Base-by-base conservation (phyloP, 31 red algal species). In the Asparagopsis taxiformis region DNA sequence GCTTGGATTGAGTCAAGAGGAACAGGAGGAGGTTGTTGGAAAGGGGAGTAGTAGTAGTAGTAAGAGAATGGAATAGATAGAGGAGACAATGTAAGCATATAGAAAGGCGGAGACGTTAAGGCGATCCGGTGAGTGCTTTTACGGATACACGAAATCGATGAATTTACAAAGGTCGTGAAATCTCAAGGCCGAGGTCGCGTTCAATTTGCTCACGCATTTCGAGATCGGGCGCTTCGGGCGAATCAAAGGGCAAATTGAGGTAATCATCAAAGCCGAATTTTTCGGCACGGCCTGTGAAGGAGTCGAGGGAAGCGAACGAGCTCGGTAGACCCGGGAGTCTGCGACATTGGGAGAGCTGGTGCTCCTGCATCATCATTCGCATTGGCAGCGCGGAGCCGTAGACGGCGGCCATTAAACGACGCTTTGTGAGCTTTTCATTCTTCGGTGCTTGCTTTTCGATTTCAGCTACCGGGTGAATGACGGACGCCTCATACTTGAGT, bases 1-100 rank as follows among this genome's bases (percentile, higher is more conserved):
- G n/a, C 64, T 98, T 22, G 94, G 94, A 8, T 70, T 91, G 41
- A 68, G 79, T 19, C 88, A 98, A 64, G 60, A 56, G n/a, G 90
- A 98, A 26, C 92, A 96, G 58, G 49, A 62, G 25, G 72, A 84
- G 39, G 38, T 78, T 6, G 52, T 59, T 30, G 77, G 77, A 8
- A 19, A 81, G 11, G 54, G 65, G 11, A 31, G 65, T 4, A 31
- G 59, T 31, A 63, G 23, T 23, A 31, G 8, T 31, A 31, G 32
- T 6, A 63, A 20, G 32, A 6, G 23, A 10, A 5, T 24, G 6
- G 21, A 5, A 24, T 24, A 24, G 13, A 15, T 24, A 24, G 52
- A n/a, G n/a, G n/a, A n/a, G n/a, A n/a, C n/a, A n/a, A n/a, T n/a
- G n/a, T n/a, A n/a, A n/a, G n/a, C n/a, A n/a, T n/a, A n/a, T n/a